Base-by-base conservation (phyloP, 2,329 filamentous ascomycete species). In the Diaporthe sp. region DNA sequence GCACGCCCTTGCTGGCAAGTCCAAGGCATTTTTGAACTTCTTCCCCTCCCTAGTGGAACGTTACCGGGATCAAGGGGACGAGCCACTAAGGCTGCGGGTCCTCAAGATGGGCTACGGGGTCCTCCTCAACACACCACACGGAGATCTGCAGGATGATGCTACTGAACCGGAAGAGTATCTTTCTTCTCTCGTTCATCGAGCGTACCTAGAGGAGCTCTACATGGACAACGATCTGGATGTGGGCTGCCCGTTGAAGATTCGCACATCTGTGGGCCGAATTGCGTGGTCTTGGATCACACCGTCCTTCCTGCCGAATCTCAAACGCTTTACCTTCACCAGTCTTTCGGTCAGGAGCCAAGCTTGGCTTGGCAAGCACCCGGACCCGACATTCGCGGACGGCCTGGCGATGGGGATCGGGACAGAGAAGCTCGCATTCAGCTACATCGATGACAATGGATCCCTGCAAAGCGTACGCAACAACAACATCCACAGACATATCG, bases 91-190 rank as follows among this genome's bases (percentile, higher is more conserved):
- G 3, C 19, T 75, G 22, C 59, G 70, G 22, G 39, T 73, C 28
- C 74, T 75, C 61, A 75, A 73, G 53, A 44, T 75, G 34, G 74
- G 74, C 12, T 73, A 75, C 46, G 74, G 74, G 1, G 70, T 75
- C n/a, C 70, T 75, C 1, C 25, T 75, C 22, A 75, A 69, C 19
- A 49, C 53, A 13, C 39, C 70, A 12, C 12, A 31, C 9, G 61
- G 42, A n/a, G 39, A 9, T 9, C 9, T 4, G 4, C 12, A 44
- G 10, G 31, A 55, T 19, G 25, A 8, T 5, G 17, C 22, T 9
- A 7, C 44, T 10, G 53, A 69, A 15, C 42, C 44, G n/a, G 51
- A 53, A 3, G 59, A 75, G 6, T 75, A 75, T 17, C n/a, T 75
- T 13, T 75, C 74, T 3, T 62, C 62, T 3, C 13, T 75, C 19